Base-by-base conservation (phyloP, 1,139 yeast genomes). In the Schizosaccharomyces versatilis region DNA sequence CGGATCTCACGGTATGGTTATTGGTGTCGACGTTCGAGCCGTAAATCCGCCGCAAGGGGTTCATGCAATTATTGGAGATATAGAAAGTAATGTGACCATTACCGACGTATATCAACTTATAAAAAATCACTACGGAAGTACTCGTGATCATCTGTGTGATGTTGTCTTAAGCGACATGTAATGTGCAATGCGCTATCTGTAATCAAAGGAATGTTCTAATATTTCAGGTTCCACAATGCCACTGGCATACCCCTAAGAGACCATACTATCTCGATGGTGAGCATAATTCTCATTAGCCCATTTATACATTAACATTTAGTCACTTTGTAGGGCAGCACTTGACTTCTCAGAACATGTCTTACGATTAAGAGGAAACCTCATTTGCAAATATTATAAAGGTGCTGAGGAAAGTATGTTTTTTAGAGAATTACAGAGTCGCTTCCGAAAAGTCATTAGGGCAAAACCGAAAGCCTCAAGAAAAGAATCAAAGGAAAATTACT, bases 331-430 rank as follows among this genome's bases (percentile, higher is more conserved):
- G 8, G 19, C 49, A 3, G 49, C 49, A n/a, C 32, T 44, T 17
- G 38, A 44, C 8, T 9, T 44, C 7, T 32, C 49, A 8, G 14
- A 24, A 44, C 19, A 32, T 36, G 19, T 44, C 19, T 32, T 44
- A 17, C 36, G 38, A 17, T 32, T 38, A 9, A 32, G 14, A 14
- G 49, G 49, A 8, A 19, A 10, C 14, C 32, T 44, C 32, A 32
- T 44, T 44, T 44, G 49, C 14, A 44, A 44, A 44, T 44, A 24
- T 44, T 44, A 44, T 32, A 44, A 19, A 36, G 49, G 49, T n/a
- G 8, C 12, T 3, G 49, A 44, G 32, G 49, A 44, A 10, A 15
- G 5, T 10, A 14, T 12, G 36, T 44, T 44, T 9, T 36, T 19
- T 7, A 44, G 19, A 14, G 19, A 14, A n/a, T 32, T 44, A 12